Percentiles rank a stretch among this genome's conserved stretches.
Evolutionary conservation across 805 yeast genomes (phyloP).

Genomic region (Candida saitoana): DNA sequence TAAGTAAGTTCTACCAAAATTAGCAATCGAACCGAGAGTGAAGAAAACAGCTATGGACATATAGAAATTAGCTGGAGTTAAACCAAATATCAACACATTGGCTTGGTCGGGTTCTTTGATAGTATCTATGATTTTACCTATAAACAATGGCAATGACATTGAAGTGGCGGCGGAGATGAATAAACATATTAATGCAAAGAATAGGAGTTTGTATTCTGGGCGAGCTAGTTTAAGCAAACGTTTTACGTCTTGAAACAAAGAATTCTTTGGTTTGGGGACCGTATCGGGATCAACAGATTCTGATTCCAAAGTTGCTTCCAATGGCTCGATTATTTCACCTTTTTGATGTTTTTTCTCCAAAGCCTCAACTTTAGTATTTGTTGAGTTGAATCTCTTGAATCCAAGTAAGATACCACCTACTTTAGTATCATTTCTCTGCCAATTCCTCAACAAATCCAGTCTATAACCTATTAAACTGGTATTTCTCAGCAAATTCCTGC

Average conservation of each 20-base stretch:
- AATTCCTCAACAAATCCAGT: not conserved
- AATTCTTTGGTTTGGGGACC: constrained; percentile 2
- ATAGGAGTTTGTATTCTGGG: constrained; percentile 49
- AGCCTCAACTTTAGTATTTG: not conserved
- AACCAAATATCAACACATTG: constrained; percentile 42
- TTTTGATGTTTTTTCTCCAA: not conserved
- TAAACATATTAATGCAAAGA: constrained; percentile 60
- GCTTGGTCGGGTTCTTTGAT: constrained; percentile 33
- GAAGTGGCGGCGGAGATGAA: constrained; percentile 71
- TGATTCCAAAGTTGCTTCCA: not conserved
- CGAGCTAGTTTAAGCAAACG: constrained; percentile 23
- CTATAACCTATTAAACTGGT: not conserved
- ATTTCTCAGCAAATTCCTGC: not conserved
- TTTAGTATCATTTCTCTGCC: not conserved
- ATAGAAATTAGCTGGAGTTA: constrained; percentile 63
- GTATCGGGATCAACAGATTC: not conserved
- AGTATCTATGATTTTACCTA: constrained; percentile 82
- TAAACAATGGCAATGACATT: constrained; percentile 75
- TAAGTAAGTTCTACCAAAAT: constrained; percentile 73
- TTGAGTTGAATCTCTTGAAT: not conserved
- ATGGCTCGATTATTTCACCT: not conserved
- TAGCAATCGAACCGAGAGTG: constrained; percentile 69
- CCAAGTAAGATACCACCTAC: not conserved
- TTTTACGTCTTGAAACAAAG: constrained; percentile 13
- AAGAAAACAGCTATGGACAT: constrained; percentile 59